Base-by-base conservation (phyloP, 805 yeast species). In the Teunomyces aglyptinius region DNA sequence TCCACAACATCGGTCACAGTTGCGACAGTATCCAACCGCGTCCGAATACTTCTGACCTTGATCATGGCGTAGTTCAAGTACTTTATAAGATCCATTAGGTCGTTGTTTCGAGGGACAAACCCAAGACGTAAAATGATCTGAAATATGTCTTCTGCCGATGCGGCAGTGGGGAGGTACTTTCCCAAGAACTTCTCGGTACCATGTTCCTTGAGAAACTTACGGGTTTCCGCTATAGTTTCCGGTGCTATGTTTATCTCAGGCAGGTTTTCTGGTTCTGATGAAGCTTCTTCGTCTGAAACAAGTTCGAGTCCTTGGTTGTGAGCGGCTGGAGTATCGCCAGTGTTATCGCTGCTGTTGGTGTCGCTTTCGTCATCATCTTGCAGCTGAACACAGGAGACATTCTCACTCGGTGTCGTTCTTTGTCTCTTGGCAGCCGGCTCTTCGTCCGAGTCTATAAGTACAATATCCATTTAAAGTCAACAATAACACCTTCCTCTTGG, bases 111-210 rank as follows among this genome's bases (percentile, higher is more conserved):
- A 46, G 74, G 61, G 52, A 61, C 49, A 56, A 78, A 89, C 1
- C 96, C 97, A 19, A 90, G 61, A 33, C 84, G 66, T 41, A 80
- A 71, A 8, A 86, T 78, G 41, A 86, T 66, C 39, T 69, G 70
- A 26, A 82, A 60, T 3, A 87, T 71, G 53, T 85, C 85, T 12
- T 78, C 74, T 3, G 81, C 73, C 18, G 78, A 71, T 19, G 89
- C 83, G 3, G 77, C 76, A 2, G 76, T 74, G 2, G 91, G 87
- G 15, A 88, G 61, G 50, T 79, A 85, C 41, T 72, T 70, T 46
- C 80, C 80, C 38, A 89, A 60, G 55, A 89, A 89, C 47, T 67
- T 62, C 49, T 74, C 65, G 27, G 78, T 71, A 0, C 96, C 96
- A 48, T 78, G 62, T 3, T 66, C 60, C 56, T 85, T 85, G 44